Evolutionary conservation across 352 stramenopile genomes (phyloP).

Genomic region (Phytophthora idaei): DNA sequence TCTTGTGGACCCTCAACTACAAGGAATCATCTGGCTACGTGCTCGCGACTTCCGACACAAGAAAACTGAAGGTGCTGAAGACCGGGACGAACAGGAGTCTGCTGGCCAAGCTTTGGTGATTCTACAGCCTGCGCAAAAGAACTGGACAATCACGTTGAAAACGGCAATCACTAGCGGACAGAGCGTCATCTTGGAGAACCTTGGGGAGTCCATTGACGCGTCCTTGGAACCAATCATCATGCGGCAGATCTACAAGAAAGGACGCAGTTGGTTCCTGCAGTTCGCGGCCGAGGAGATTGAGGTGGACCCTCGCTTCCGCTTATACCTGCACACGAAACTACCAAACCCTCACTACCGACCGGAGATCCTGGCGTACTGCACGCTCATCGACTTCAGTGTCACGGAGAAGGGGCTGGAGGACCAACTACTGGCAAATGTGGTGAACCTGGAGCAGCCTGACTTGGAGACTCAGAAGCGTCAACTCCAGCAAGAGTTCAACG

Average conservation of each 20-base stretch:
- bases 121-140: conserved; percentile 75
- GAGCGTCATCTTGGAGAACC: conserved; percentile 92
- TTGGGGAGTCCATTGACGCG: conserved; percentile 87
- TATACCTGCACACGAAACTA: conserved; percentile 93
- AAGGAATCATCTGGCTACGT: conserved; percentile 89
- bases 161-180: conserved; percentile 73
- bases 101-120: conserved; percentile 55
- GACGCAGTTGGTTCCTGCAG: conserved; percentile 87
- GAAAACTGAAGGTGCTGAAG: conserved; percentile 5
- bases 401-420: conserved; percentile 91
- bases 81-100: conserved; percentile 2
- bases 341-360: conserved; percentile 93
- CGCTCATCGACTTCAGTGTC: conserved; percentile 95
- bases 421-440: conserved; percentile 88
- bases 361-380: conserved; percentile 93
- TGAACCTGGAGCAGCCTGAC: conserved; percentile 89
- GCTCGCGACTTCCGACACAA: conserved; percentile 51
- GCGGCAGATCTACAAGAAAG: conserved; percentile 89
- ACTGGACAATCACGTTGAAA: conserved; percentile 79
- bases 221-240: conserved; percentile 90
- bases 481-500: conserved; percentile 91
- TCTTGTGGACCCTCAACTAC: conserved; percentile 91
- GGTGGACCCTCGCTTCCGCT: conserved; percentile 85
- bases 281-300: conserved; percentile 91
- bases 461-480: conserved; percentile 90